Evolutionary conservation across 768 basidiomycete genomes (phyloP).

Genomic region (Paxillus rubicundulus): DNA sequence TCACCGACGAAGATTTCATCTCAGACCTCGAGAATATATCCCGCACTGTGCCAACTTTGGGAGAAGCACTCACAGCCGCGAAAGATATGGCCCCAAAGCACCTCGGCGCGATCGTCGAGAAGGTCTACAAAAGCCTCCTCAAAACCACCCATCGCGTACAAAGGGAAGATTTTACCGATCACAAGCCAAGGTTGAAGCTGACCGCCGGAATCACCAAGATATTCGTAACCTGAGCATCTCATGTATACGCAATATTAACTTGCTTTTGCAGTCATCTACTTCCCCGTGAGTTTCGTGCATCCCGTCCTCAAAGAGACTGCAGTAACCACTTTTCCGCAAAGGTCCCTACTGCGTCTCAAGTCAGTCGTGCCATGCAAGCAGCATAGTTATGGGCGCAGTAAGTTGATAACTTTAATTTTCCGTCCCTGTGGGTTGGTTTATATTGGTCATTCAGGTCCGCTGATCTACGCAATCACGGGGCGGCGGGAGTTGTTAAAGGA

Average conservation of each 20-base stretch:
- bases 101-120: constrained; percentile 17
- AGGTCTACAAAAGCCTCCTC: constrained; percentile 13
- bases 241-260: constrained; percentile 20
- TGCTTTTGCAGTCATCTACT: constrained; percentile 13
- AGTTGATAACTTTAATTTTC: background rate
- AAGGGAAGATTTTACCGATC: constrained; percentile 12
- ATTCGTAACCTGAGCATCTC: constrained; percentile 12
- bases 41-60: constrained; percentile 12
- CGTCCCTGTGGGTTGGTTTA: background rate
- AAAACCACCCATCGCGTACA: constrained; percentile 13
- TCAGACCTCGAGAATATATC: constrained; percentile 19
- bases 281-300: constrained; percentile 13
- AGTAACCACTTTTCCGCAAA: constrained; percentile 1
- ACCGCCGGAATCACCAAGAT: constrained; percentile 11
- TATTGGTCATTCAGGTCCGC: constrained; percentile 5
- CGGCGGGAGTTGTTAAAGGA: constrained; percentile 16
- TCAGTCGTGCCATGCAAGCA: background rate
- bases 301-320: background rate
- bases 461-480: constrained; percentile 18
- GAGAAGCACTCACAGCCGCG: constrained; percentile 12
- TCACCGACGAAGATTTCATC: constrained; percentile 21
- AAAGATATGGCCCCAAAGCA: constrained; percentile 17
- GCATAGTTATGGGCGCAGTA: constrained; percentile 2
- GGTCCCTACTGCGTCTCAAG: constrained; percentile 17
- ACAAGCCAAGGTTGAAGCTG: constrained; percentile 15